Evolutionary conservation across 2,329 filamentous ascomycete genomes (phyloP).

Genomic region (Exophiala xenobiotica): DNA sequence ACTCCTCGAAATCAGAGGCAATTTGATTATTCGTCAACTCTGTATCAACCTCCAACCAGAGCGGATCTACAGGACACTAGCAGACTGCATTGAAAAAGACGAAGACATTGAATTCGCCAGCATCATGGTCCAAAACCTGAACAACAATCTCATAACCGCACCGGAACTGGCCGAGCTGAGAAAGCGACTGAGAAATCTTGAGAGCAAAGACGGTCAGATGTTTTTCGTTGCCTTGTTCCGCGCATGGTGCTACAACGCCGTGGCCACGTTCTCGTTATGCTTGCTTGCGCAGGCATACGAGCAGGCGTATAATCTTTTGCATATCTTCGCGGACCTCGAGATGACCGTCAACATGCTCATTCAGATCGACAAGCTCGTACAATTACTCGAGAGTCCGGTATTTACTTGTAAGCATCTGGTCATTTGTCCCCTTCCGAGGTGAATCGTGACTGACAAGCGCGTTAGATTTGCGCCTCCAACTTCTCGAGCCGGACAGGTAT

Average conservation of each 20-base stretch:
- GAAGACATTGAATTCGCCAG: conserved; percentile 98
- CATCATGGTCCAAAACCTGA: conserved; percentile 99
- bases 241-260: conserved; percentile 98
- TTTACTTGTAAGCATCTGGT: conserved; percentile 76
- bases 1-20: conserved; percentile 86
- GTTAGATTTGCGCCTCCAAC: conserved; percentile 83
- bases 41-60: conserved; percentile 92
- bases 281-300: conserved; percentile 96
- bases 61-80: conserved; percentile 90
- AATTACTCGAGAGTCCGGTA: conserved; percentile 92
- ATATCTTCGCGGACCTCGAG: conserved; percentile 95
- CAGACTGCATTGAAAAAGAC: conserved; percentile 95
- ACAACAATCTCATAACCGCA: conserved; percentile 98
- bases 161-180: conserved; percentile 88
- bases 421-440: not conserved
- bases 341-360: conserved; percentile 99
- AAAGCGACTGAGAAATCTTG: conserved; percentile 84
- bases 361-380: conserved; percentile 97
- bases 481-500: conserved; percentile 91
- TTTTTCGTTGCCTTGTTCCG: conserved; percentile 94
- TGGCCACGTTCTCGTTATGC: conserved; percentile 94
- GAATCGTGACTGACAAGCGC: conserved; percentile 23
- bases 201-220: conserved; percentile 90
- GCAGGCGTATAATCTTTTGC: conserved; percentile 91
- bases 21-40: conserved; percentile 92